A percentile compares a stretch with the other conserved stretches of the same genome.
Evolutionary conservation across 2,329 filamentous ascomycete species (phyloP).

Genomic region (Aaosphaeria arxii): DNA sequence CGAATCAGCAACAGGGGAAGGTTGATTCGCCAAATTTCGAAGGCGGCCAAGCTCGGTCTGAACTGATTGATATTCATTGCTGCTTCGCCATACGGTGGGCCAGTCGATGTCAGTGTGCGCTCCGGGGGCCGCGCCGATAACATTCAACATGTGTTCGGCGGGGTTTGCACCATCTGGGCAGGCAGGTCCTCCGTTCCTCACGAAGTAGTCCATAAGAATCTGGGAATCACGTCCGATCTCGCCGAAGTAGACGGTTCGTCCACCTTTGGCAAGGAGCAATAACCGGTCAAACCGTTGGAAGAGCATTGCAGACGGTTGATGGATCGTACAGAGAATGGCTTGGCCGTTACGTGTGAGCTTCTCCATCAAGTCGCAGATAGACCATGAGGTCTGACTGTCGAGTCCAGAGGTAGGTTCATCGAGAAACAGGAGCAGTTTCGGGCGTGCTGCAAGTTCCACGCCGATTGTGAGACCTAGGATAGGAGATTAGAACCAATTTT

Average conservation of each 20-base stretch:
- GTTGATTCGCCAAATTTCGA: neutral
- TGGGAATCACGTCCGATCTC: constrained; percentile 67
- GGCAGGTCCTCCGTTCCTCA: constrained; percentile 60
- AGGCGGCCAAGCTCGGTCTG: neutral
- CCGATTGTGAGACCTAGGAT: constrained; percentile 71
- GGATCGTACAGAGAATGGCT: constrained; percentile 87
- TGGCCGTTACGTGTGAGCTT: constrained; percentile 78
- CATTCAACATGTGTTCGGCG: constrained; percentile 69
- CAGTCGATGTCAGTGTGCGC: constrained; percentile 5
- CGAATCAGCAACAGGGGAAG: neutral
- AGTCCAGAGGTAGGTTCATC: constrained; percentile 77
- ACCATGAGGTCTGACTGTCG: constrained; percentile 86
- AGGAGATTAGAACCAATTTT: constrained; percentile 74
- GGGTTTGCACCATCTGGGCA: constrained; percentile 69
- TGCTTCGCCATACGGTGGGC: constrained; percentile 3
- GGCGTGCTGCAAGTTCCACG: constrained; percentile 65
- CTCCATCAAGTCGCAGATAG: constrained; percentile 77
- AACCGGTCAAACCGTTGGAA: constrained; percentile 83
- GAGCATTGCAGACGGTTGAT: constrained; percentile 85
- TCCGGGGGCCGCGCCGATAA: constrained; percentile 12
- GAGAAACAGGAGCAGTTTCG: constrained; percentile 83
- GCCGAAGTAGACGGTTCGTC: constrained; percentile 74
- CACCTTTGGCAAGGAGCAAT: constrained; percentile 69
- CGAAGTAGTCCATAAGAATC: constrained; percentile 67
- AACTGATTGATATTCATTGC: constrained; percentile 1